phyloP scores from a whole-genome alignment of 2,329 filamentous ascomycete genomes.

The Cyclaneusma minus region DNA sequence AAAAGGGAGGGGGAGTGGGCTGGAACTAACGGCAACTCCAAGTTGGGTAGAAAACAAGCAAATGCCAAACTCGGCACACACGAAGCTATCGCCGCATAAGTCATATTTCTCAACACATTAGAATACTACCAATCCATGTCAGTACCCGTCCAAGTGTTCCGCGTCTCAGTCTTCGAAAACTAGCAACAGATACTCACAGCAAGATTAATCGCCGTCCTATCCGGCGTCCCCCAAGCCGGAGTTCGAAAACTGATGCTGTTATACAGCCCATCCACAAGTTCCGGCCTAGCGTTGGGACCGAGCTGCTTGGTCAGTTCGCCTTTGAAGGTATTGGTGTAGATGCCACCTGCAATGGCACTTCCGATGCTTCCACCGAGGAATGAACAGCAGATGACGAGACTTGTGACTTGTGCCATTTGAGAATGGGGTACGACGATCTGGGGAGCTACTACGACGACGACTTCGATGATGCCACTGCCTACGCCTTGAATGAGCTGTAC shows the following conservation, averaged over 20 bases:
- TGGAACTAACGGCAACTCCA: conserved; percentile 6
- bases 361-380: conserved; percentile 25
- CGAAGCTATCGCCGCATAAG: conserved; percentile 5
- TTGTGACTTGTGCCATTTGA: conserved; percentile 31
- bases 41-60: conserved; percentile 7
- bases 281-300: conserved; percentile 16
- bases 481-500: conserved; percentile 32
- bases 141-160: no score
- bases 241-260: conserved; percentile 28
- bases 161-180: no score
- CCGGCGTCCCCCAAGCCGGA: conserved; percentile 23
- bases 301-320: conserved; percentile 21
- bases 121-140: no score
- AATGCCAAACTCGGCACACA: conserved; percentile 5
- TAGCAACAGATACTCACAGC: conserved; percentile 21
- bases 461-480: conserved; percentile 29
- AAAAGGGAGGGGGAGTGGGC: no score
- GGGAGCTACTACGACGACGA: conserved; percentile 25
- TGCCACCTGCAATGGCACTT: conserved; percentile 28
- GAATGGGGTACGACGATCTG: conserved; percentile 28
- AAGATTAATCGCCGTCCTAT: conserved; percentile 25
- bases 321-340: conserved; percentile 31
- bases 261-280: conserved; percentile 22
- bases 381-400: conserved; percentile 25
- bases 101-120: conserved; percentile 7